Evolutionary conservation across 805 yeast species (phyloP), one percentile per base, ranked within the genome.

Genomic region (Barnettozyma wickerhamii): DNA sequence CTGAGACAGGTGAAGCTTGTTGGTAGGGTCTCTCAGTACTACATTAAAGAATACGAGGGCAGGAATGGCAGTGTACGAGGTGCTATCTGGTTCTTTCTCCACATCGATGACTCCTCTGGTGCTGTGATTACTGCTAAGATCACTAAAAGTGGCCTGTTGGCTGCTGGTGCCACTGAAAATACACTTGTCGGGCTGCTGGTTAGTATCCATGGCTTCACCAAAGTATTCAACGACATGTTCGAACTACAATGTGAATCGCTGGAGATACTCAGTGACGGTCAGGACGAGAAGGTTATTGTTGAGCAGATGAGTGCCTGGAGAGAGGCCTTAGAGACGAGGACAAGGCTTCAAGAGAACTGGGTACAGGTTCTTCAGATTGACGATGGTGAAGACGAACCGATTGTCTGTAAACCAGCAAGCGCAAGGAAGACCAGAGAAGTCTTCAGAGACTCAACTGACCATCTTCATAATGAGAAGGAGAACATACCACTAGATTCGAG

Each of bases 291-390:
- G 5, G 55, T 55, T 12, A 24, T 69, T 9, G 46, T 33, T 4
- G 38, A 40, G 4, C 72, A 71, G 39, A 34, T 68, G 7, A 45
- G 50, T 7, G 67, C 68, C 57, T 70, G 75, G 74, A 45, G 45
- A 20, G 39, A 35, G 6, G 53, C 63, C 0, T 24, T 68, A 27
- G 30, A 46, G 7, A 41, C 46, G 17, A 50, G 67, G 32, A 39
- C 47, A 7, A 34, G 47, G 7, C 41, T 68, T 21, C 33, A 35
- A 5, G 47, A 46, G 1, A 68, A 71, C 0, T 70, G 75, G 75
- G 46, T 48, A 26, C 56, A 56, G 29, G 37, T 43, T 5, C 48
- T 42, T 1, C 58, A 49, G 9, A 41, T 42, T 13, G 46, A 41
- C 3, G 30, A 37, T 6, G 35, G 13, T 5, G 6, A 40, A 27